Evolutionary conservation across 352 stramenopile genomes (phyloP).

Genomic region (Phytopythium aichiense): DNA sequence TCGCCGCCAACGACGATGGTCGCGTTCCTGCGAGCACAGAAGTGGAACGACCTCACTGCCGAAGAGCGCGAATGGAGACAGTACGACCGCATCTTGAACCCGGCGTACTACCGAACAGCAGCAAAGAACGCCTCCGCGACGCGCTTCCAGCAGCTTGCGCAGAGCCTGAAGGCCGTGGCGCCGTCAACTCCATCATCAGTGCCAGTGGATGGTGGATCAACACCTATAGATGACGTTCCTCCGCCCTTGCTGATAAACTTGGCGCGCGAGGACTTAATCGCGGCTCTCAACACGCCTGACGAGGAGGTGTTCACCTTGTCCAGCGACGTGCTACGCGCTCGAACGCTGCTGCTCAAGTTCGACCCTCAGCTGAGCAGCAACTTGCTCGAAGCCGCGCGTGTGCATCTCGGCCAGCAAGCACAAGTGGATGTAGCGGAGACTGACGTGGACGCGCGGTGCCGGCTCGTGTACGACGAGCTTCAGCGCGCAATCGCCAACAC

Average conservation of each 20-base stretch:
- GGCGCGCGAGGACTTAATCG: conserved; percentile 55
- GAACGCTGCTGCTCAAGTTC: conserved; percentile 62
- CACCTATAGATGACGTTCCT: conserved; percentile 12
- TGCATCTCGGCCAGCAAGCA: conserved; percentile 31
- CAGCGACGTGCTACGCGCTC: conserved; percentile 49
- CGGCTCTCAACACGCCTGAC: conserved; percentile 57
- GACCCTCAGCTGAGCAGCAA: conserved; percentile 54
- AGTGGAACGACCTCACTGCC: conserved; percentile 38
- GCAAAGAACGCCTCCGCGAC: conserved; percentile 10
- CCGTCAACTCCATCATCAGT: not conserved
- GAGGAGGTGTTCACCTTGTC: conserved; percentile 71
- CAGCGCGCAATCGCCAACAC: conserved; percentile 84
- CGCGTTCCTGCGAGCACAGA: conserved; percentile 44
- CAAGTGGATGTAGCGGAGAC: conserved; percentile 46
- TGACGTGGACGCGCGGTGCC: conserved; percentile 85
- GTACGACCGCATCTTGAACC: conserved; percentile 71
- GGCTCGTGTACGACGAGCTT: conserved; percentile 87
- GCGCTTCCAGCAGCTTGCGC: conserved; percentile 40
- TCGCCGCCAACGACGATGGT: conserved; percentile 26
- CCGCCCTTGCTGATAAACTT: conserved; percentile 27
- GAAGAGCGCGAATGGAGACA: conserved; percentile 71
- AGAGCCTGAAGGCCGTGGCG: conserved; percentile 7
- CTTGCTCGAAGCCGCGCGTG: conserved; percentile 32
- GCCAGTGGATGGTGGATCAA: not conserved
- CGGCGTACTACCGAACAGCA: conserved; percentile 44